Percentiles rank a stretch among this genome's conserved stretches.
These are phyloP conservation scores for Orbilia brochopaga DNA, from an alignment of 2,329 filamentous ascomycete species.

Conservation along the genomic window DNA sequence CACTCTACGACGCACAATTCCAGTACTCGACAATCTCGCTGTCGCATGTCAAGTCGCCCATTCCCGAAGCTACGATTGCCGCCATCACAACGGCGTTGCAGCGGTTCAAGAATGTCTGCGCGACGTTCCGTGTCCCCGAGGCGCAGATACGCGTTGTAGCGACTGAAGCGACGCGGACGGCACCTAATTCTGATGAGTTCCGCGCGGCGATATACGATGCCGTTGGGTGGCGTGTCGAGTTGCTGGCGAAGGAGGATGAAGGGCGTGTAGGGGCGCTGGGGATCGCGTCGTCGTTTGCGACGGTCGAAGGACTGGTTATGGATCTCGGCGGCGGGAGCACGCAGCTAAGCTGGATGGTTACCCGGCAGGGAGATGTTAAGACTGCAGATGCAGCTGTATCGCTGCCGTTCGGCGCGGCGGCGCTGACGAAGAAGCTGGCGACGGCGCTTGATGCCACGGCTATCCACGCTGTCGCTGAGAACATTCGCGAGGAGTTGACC, in stretches of 20 bases:
- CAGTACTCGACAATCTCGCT: conserved; percentile 59
- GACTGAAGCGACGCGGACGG: conserved; percentile 85
- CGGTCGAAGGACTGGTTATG: conserved; percentile 79
- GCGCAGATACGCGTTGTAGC: conserved; percentile 76
- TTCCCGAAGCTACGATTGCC: conserved; percentile 67
- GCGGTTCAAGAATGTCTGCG: conserved; percentile 74
- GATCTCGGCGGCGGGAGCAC: conserved; percentile 81
- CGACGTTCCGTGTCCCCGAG: conserved; percentile 70
- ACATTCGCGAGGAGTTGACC: conserved; percentile 67
- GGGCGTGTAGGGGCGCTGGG: conserved; percentile 83
- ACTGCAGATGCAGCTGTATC: conserved; percentile 67
- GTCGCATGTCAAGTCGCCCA: conserved; percentile 57
- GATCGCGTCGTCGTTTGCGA: conserved; percentile 74
- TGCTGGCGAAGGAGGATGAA: conserved; percentile 80
- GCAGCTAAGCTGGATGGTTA: conserved; percentile 72
- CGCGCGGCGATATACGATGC: conserved; percentile 67
- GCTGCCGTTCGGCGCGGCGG: conserved; percentile 73
- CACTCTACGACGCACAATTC: conserved; percentile 80
- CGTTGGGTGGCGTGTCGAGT: conserved; percentile 72
- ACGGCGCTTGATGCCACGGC: conserved; percentile 59
- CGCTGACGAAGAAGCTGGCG: conserved; percentile 65
- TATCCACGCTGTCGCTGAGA: conserved; percentile 62
- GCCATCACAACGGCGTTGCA: conserved; percentile 71
- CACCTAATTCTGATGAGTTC: conserved; percentile 74
- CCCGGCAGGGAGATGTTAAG: conserved; percentile 61